Evolutionary conservation across 2,329 filamentous ascomycete species (phyloP), one percentile per base, ranked within the genome.

Genomic region (Eurotiales sp.): DNA sequence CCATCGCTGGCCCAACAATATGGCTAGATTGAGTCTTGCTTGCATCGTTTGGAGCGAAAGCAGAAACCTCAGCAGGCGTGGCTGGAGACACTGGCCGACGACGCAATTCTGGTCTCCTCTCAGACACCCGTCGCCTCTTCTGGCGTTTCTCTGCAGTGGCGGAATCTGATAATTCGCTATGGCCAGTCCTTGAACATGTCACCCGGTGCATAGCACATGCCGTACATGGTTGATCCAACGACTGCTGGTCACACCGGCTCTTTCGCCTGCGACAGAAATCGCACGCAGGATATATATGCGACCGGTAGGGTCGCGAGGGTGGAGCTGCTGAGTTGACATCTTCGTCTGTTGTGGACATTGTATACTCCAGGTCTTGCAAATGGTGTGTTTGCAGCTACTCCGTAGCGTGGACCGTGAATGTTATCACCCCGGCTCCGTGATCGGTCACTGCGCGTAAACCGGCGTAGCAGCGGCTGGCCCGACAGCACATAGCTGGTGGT

Each of bases 1-100:
- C 77, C 19, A 74, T 68, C 1, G 74, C 73, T 0, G 77, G 77
- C 0, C 78, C 76, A 34, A 81, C 70, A 47, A 81, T 77, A 56
- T 78, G 75, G 15, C 37, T 46, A 8, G 56, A 54, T 11, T 54
- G 57, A n/a, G 23, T 48, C 30, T 58, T 55, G 4, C 52, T 54
- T 27, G 57, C 50, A 40, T 55, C 51, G 41, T 54, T 52, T 25
- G 48, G 32, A 29, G 23, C 19, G 11, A 29, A 36, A 23, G 41
- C 17, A 15, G 32, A 37, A n/a, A 25, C 29, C 34, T 40, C 29
- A 39, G 27, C 23, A 14, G 23, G 34, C 15, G 30, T 40, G 7
- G 10, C 7, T 29, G 15, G 49, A 32, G 22, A 25, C 12, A 15
- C 23, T 37, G 49, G 27, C 23, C n/a, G n/a, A n/a, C 41, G 25